Evolutionary conservation across 2,329 filamentous ascomycete species (phyloP).

Genomic region (Lachnellula cervina): DNA sequence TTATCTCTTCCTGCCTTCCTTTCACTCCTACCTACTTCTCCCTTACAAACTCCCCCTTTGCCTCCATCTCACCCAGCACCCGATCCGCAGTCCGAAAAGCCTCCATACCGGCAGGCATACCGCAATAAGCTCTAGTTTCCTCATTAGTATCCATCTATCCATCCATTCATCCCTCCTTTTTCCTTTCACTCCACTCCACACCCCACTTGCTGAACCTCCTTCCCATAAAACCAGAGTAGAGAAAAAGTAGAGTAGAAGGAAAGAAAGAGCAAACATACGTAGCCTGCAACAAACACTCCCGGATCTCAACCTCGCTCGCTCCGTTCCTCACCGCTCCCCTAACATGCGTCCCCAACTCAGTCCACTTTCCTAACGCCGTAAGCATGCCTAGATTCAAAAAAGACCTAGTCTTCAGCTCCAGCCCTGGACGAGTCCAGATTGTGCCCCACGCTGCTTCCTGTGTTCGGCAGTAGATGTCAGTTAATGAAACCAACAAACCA

Average conservation of each 20-base stretch:
- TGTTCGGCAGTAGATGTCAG: not conserved
- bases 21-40: not conserved
- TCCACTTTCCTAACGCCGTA: constrained; percentile 28
- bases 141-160: constrained; percentile 6
- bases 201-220: not conserved
- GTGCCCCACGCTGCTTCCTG: constrained; percentile 30
- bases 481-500: no score
- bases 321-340: constrained; percentile 30
- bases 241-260: not conserved
- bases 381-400: constrained; percentile 29
- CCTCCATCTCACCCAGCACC: constrained; percentile 28
- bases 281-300: constrained; percentile 28
- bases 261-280: constrained; percentile 16
- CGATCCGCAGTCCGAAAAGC: constrained; percentile 28
- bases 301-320: constrained; percentile 26
- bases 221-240: not conserved
- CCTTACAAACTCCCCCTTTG: constrained; percentile 25
- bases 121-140: constrained; percentile 26
- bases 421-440: constrained; percentile 29
- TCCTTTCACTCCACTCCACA: not conserved
- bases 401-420: constrained; percentile 24
- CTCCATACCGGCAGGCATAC: constrained; percentile 29
- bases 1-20: not conserved
- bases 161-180: not conserved
- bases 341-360: constrained; percentile 29